Base-by-base conservation (phyloP, 305 asterid genomes). In the Plantago lanceolata region DNA sequence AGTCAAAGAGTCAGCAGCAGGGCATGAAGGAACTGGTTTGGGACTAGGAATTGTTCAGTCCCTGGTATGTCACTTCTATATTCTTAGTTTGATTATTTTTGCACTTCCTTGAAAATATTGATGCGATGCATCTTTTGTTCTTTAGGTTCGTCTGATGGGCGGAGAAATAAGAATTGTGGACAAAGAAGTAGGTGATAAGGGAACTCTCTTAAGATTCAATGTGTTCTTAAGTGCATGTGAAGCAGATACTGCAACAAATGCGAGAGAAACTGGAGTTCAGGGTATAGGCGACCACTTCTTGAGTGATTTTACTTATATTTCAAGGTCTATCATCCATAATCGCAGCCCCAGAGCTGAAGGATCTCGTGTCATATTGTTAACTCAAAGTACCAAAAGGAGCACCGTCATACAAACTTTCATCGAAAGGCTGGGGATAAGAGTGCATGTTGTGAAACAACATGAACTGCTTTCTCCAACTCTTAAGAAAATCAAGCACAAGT, bases 21-120 rank as follows among this genome's bases (percentile, higher is more conserved):
- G 76, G 16, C 73, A 71, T 45, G 79, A 77, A 79, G 88, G 85
- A 68, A 84, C 90, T 18, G 85, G 84, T 18, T 58, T 84, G 20
- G 90, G 88, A 24, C 81, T 84, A 5, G 84, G 88, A 68, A 84
- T 82, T 68, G 86, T 84, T 18, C 91, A 82, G 53, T 84, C 90
- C 14, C 68, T 82, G 83, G 89, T 82, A 73, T 5, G 80, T 68
- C n/a, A 44, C 28, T 24, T 24, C 28, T 24, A 24, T 24, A 1
- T 24, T 24, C 28, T 24, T 24, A 24, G 28, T 24, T 24, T 24
- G 28, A 24, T 24, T 24, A 24, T 24, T 24, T 24, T 24, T 3
- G 2, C 28, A 24, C 28, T n/a, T n/a, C n/a, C n/a, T 24, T 24
- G 28, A 24, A 24, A 24, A 24, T 3, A 24, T 24, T 24, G 28